phyloP scores from a whole-genome alignment of 345 rosid species.

The Eucalyptus polyanthemos region DNA sequence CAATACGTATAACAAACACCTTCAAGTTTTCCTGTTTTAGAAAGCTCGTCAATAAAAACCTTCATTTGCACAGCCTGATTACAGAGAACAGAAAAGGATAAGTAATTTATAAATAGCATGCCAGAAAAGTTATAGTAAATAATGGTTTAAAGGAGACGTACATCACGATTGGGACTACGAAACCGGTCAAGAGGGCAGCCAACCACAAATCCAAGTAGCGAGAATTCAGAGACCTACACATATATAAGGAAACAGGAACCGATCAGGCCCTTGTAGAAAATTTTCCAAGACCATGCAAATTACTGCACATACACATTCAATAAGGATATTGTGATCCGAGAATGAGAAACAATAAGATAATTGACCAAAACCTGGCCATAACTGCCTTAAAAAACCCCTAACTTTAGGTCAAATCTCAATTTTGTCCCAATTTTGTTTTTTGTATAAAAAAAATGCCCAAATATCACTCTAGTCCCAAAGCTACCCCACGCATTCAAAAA shows the following conservation, averaged over 20 bases:
- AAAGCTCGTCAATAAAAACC: conserved; percentile 59
- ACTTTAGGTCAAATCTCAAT: not conserved
- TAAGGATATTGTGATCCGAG: not conserved
- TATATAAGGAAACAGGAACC: not conserved
- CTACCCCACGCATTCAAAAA: not conserved
- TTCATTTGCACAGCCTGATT: conserved; percentile 48
- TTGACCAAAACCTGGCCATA: not conserved
- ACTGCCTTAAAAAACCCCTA: not conserved
- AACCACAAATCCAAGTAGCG: conserved; percentile 68
- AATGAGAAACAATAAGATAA: not conserved
- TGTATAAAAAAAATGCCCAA: not conserved
- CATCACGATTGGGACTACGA: conserved; percentile 13
- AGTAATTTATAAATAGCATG: not conserved
- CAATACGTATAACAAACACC: conserved; percentile 62
- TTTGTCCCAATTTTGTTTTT: not conserved
- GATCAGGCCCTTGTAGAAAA: not conserved
- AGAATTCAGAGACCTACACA: conserved; percentile 60
- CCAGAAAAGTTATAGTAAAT: not conserved
- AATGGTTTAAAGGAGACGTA: conserved; percentile 7
- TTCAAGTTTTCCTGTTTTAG: conserved; percentile 48
- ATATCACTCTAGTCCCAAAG: not conserved
- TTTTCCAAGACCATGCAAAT: not conserved
- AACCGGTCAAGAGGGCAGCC: conserved; percentile 57
- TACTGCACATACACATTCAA: not conserved
- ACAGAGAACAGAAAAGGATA: not conserved